phyloP scores from a whole-genome alignment of 2,329 filamentous ascomycete species.

The Monosporascus sp. region DNA sequence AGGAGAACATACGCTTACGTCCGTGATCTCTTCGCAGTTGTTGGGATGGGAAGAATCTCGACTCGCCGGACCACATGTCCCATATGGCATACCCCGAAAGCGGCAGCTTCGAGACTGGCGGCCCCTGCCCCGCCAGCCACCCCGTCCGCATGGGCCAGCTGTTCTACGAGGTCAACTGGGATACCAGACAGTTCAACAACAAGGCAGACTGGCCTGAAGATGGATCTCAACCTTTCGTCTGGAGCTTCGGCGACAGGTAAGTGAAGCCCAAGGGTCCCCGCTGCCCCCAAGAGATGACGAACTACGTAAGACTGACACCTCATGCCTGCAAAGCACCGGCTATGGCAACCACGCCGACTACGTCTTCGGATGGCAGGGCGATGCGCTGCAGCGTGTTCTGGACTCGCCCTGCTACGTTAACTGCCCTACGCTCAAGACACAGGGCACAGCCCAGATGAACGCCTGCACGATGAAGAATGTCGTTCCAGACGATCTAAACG shows the following conservation, averaged over 20 bases:
- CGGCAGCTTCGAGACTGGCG: slow-evolving; percentile 10
- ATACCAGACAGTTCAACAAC: slow-evolving; percentile 12
- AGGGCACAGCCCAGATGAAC: slow-evolving; percentile 8
- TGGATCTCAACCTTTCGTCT: slow-evolving; percentile 8
- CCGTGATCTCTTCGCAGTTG: slow-evolving; percentile 19
- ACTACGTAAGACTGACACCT: too few species aligned
- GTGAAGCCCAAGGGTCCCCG: neutral
- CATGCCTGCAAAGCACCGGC: slow-evolving; percentile 13
- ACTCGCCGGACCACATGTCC: slow-evolving; percentile 37
- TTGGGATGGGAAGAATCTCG: slow-evolving; percentile 44
- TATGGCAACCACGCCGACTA: slow-evolving; percentile 27
- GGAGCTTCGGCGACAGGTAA: slow-evolving; percentile 9
- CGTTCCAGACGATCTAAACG: slow-evolving; percentile 10
- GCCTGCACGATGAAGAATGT: slow-evolving; percentile 7
- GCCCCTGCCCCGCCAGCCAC: slow-evolving; percentile 11
- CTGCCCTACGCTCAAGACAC: slow-evolving; percentile 9
- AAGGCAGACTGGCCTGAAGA: slow-evolving; percentile 16
- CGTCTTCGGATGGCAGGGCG: slow-evolving; percentile 26
- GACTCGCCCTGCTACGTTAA: slow-evolving; percentile 22
- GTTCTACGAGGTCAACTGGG: slow-evolving; percentile 14
- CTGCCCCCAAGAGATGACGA: too few species aligned
- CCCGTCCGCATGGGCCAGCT: slow-evolving; percentile 12
- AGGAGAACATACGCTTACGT: too few species aligned
- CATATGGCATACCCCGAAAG: slow-evolving; percentile 42
- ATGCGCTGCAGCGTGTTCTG: slow-evolving; percentile 20